Evolutionary conservation across 2,329 filamentous ascomycete genomes (phyloP), one percentile per base, ranked within the genome.

Genomic region (Xylariales sp.): DNA sequence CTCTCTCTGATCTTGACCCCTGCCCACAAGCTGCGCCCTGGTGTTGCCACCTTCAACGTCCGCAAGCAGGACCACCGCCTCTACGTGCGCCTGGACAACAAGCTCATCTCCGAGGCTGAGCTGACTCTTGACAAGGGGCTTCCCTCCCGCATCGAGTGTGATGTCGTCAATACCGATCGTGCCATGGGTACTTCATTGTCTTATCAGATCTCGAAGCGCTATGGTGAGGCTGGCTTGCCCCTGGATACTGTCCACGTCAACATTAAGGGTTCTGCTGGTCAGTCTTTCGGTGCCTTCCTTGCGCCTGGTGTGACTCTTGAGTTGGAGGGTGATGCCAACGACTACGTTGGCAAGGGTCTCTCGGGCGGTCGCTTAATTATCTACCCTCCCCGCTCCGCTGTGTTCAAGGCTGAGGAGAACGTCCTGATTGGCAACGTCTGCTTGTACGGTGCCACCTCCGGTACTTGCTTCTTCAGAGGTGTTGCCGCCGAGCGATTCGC

Each of bases 391-490:
- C 86, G 90, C 32, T 81, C 85, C 31, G 87, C 91, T 38, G 85
- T 91, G 3, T 97, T 89, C 77, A 95, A 94, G 70, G 88, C 91
- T 1, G 91, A 97, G 64, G 90, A 96, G 70, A 97, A 96, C 63
- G 78, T 96, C 33, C 75, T 97, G 37, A 82, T 96, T 40, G 91
- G 91, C 45, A 97, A 97, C 59, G 86, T 90, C 49, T 97, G 91
- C 67, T 72, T 97, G 56, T 97, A 97, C 61, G 91, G 91, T 63
- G 91, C 89, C 45, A 97, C 91, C 21, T 79, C 76, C 43, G 91
- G 91, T 63, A 88, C 82, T 37, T 94, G 87, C 68, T 97, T 88
- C 81, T 96, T 97, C 88, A 87, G 91, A 47, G 91, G 91, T 76
- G 81, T 95, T 45, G 91, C 91, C 56, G 91, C 91, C 29, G 91